These are phyloP conservation scores for Calonectria pseudoreteaudii DNA, from an alignment of 2,329 filamentous ascomycete species.

Conservation along the genomic window DNA sequence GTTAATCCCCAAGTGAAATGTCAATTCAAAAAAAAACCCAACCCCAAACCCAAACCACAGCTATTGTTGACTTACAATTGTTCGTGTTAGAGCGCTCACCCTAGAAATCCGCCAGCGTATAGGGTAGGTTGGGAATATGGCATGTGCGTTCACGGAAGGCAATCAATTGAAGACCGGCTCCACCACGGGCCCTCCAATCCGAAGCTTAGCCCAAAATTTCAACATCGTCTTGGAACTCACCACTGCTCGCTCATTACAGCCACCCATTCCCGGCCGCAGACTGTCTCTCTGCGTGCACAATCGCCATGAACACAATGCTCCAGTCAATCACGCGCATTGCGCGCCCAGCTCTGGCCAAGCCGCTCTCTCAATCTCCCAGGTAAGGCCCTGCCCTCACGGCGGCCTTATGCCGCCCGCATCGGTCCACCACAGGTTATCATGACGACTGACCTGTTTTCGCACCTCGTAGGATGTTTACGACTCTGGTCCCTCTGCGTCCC, in stretches of 20 bases:
- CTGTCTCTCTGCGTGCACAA: slow-evolving; percentile 17
- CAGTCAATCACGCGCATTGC: slow-evolving; percentile 46
- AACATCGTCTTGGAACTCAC: slow-evolving; percentile 36
- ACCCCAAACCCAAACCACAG: too few relatives aligned
- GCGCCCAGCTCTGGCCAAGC: slow-evolving; percentile 43
- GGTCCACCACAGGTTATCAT: slow-evolving; percentile 4
- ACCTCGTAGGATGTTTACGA: slow-evolving; percentile 57
- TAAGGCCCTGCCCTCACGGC: slow-evolving; percentile 22
- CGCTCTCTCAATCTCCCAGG: slow-evolving; percentile 41
- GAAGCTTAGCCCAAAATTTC: slow-evolving; percentile 43
- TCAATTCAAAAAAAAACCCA: not conserved
- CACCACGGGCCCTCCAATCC: slow-evolving; percentile 33
- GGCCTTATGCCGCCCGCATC: not conserved
- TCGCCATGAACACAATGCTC: slow-evolving; percentile 41
- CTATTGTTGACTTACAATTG: too few relatives aligned
- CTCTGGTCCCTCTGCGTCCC: slow-evolving; percentile 64
- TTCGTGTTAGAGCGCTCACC: too few relatives aligned
- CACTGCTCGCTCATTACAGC: slow-evolving; percentile 24
- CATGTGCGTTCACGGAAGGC: not conserved
- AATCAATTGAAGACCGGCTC: slow-evolving; percentile 8
- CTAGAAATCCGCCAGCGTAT: not conserved
- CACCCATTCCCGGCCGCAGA: slow-evolving; percentile 32
- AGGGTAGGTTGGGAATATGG: not conserved
- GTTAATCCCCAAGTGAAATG: not conserved
- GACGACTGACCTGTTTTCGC: not conserved